A percentile compares a stretch with the other conserved stretches of the same genome.
Evolutionary conservation across 176 grass and related monocot species (phyloP).

Genomic region (Avena insularis): DNA sequence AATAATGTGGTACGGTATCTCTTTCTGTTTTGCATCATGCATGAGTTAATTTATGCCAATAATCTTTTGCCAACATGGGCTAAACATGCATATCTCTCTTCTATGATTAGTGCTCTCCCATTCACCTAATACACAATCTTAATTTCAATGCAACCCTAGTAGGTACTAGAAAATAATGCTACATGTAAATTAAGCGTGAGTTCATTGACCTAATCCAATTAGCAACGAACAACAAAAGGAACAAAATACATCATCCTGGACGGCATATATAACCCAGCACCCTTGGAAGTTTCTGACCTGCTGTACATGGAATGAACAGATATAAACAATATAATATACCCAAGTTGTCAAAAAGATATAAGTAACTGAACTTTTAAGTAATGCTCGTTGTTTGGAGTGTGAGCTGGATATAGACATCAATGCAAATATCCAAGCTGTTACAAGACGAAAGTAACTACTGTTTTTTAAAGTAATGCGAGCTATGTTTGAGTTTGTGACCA

Average conservation of each 20-base stretch:
- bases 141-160: background rate
- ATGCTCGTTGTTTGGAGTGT: background rate
- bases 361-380: background rate
- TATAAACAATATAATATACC: background rate
- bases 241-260: background rate
- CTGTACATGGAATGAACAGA: background rate
- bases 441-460: background rate
- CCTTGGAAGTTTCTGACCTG: background rate
- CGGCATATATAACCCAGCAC: background rate
- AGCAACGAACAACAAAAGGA: background rate
- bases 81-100: conserved; percentile 21
- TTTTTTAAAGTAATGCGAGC: background rate
- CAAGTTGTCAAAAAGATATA: background rate
- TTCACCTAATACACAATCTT: background rate
- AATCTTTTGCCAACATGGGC: conserved; percentile 9
- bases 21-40: conserved; percentile 30
- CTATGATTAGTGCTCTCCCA: background rate
- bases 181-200: background rate
- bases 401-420: background rate
- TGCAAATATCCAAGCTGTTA: background rate
- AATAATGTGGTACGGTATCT: background rate
- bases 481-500: background rate
- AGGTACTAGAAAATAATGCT: background rate
- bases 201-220: background rate
- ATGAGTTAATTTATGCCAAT: background rate